A percentile compares a stretch with the other conserved stretches of the same genome.
phyloP scores from a whole-genome alignment of 75 land plant species.

The Selaginella moellendorffii region DNA sequence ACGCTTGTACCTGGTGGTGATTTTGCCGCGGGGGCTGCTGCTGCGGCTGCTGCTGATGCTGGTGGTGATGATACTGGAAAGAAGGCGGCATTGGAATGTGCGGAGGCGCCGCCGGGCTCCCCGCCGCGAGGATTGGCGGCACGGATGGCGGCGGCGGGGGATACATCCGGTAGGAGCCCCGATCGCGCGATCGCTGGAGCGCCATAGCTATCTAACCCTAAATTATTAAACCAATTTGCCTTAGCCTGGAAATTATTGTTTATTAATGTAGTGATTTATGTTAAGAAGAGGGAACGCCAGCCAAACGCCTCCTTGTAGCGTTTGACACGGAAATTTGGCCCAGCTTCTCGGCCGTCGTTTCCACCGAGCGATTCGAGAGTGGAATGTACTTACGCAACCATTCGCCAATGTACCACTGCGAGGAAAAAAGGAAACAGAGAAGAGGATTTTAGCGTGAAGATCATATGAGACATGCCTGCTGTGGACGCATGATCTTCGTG shows the following conservation, averaged over 20 bases:
- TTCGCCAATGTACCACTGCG: conserved; percentile 78
- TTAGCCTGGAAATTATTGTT: no score
- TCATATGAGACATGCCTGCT: conserved; percentile 42
- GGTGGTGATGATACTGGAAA: neutral
- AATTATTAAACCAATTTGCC: no score
- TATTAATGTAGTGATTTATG: no score
- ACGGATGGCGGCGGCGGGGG: no score
- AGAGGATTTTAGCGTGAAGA: conserved; percentile 13
- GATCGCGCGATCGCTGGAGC: no score
- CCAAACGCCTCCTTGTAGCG: conserved; percentile 55
- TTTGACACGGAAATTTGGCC: conserved; percentile 67
- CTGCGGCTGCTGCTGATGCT: conserved; percentile 3
- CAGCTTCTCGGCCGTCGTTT: conserved; percentile 37
- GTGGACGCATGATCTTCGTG: conserved; percentile 95
- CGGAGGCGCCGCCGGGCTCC: neutral
- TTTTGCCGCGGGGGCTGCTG: neutral
- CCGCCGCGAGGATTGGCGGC: no score
- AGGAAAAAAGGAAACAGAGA: conserved; percentile 13
- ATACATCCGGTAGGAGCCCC: no score
- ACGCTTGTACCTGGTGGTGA: neutral
- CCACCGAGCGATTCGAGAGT: conserved; percentile 26
- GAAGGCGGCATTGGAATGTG: neutral
- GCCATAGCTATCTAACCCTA: no score
- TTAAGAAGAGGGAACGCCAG: conserved; percentile 32
- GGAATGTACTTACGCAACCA: conserved; percentile 84